Evolutionary conservation across 208 protist species (phyloP).

Genomic region (Wallacemonas sp.): DNA sequence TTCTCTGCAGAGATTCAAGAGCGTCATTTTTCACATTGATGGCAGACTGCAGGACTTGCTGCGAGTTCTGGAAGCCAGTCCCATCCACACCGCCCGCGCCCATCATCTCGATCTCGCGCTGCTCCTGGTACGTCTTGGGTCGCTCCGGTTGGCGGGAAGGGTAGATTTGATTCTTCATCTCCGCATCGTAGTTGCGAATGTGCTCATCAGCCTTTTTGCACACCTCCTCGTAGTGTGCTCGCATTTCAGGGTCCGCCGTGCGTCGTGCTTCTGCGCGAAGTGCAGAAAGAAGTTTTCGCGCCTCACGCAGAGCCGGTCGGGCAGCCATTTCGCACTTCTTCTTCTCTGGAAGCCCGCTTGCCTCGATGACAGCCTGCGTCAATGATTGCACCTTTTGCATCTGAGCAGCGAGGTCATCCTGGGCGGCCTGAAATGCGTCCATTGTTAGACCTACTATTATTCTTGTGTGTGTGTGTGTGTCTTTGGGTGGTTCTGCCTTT

Average conservation of each 20-base stretch:
- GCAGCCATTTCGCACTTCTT: conserved; percentile 65
- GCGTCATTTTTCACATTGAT: conserved; percentile 79
- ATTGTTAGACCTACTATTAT: conserved; percentile 11
- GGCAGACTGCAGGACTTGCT: conserved; percentile 70
- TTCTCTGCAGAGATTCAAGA: conserved; percentile 63
- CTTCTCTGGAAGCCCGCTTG: conserved; percentile 52
- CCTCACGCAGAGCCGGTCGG: conserved; percentile 64
- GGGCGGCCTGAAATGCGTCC: conserved; percentile 40
- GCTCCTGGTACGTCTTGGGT: conserved; percentile 57
- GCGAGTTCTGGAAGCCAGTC: conserved; percentile 61
- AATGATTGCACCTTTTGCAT: conserved; percentile 37
- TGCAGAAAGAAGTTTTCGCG: conserved; percentile 55
- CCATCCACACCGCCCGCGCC: conserved; percentile 58
- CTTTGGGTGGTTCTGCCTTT: not conserved
- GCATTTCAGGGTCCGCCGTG: conserved; percentile 42
- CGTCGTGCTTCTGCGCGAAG: conserved; percentile 72
- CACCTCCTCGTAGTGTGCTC: conserved; percentile 51
- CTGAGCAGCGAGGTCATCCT: conserved; percentile 49
- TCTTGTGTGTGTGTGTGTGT: not conserved
- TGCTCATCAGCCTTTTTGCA: conserved; percentile 58
- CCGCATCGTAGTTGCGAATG: conserved; percentile 54
- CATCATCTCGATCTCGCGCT: conserved; percentile 69
- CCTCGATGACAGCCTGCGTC: conserved; percentile 57
- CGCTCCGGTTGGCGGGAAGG: conserved; percentile 20
- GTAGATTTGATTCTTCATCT: conserved; percentile 82